Evolutionary conservation across 1,284 basidiomycete genomes (phyloP).

Genomic region (Jaminaea rosea): DNA sequence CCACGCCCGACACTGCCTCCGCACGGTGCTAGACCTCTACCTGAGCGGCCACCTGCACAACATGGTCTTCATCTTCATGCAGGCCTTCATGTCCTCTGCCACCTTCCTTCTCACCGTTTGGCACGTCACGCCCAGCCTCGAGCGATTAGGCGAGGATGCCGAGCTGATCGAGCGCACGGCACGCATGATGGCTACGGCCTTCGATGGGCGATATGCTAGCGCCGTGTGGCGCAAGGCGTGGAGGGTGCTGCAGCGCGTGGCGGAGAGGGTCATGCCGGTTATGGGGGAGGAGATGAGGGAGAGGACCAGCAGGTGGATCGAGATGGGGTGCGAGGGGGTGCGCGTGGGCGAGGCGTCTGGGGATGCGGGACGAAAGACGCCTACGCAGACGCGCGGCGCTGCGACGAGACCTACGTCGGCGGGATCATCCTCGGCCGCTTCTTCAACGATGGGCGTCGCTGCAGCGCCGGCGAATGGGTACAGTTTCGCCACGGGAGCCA

Average conservation of each 20-base stretch:
- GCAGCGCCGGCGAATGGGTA: not conserved
- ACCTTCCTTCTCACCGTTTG: slow-evolving; percentile 42
- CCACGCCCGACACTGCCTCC: slow-evolving; percentile 26
- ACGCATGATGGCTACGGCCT: slow-evolving; percentile 19
- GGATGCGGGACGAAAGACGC: not conserved
- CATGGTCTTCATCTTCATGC: slow-evolving; percentile 31
- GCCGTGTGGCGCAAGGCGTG: slow-evolving; percentile 14
- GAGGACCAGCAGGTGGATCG: not conserved
- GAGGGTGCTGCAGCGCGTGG: not conserved
- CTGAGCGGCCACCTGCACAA: slow-evolving; percentile 21
- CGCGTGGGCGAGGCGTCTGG: not conserved
- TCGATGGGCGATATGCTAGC: slow-evolving; percentile 25
- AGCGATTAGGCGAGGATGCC: slow-evolving; percentile 19
- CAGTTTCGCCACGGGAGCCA: not conserved
- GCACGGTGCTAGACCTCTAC: slow-evolving; percentile 24
- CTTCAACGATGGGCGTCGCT: not conserved
- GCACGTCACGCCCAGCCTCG: slow-evolving; percentile 24
- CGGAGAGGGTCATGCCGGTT: not conserved
- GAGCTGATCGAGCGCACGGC: slow-evolving; percentile 30
- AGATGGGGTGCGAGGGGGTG: not conserved
- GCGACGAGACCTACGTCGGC: not conserved
- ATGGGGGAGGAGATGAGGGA: not conserved
- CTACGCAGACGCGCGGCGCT: not conserved
- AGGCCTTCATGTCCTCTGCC: slow-evolving; percentile 32
- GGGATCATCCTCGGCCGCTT: not conserved